These are phyloP conservation scores for Hebeloma cylindrosporum DNA, from an alignment of 768 basidiomycete genomes.

Conservation along the genomic window DNA sequence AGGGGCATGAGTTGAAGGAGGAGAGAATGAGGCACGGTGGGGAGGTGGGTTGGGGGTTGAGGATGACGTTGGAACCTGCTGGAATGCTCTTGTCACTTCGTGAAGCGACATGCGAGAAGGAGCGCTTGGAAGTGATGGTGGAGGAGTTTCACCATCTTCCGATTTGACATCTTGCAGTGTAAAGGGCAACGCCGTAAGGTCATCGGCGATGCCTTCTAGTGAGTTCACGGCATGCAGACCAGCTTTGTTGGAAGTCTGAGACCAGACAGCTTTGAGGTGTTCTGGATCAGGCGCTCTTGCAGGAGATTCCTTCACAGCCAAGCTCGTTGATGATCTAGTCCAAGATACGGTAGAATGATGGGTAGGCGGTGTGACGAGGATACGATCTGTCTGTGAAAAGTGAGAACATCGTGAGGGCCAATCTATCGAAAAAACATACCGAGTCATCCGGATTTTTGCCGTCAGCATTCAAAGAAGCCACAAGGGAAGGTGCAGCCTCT, in stretches of 20 bases:
- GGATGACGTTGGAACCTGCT: slow-evolving; percentile 72
- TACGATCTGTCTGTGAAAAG: slow-evolving; percentile 38
- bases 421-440: slow-evolving; percentile 37
- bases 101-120: slow-evolving; percentile 77
- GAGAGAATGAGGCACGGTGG: slow-evolving; percentile 47
- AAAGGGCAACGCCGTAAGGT: slow-evolving; percentile 76
- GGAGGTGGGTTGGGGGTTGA: slow-evolving; percentile 40
- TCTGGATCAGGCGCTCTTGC: slow-evolving; percentile 77
- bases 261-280: slow-evolving; percentile 84
- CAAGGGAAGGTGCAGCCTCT: slow-evolving; percentile 10
- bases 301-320: slow-evolving; percentile 66
- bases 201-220: slow-evolving; percentile 80
- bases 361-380: slow-evolving; percentile 47
- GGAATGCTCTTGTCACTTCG: slow-evolving; percentile 85
- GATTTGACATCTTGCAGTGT: slow-evolving; percentile 85
- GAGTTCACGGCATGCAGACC: slow-evolving; percentile 72
- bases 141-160: slow-evolving; percentile 81
- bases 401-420: slow-evolving; percentile 12
- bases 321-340: slow-evolving; percentile 53
- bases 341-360: slow-evolving; percentile 46
- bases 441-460: slow-evolving; percentile 54
- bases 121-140: slow-evolving; percentile 53
- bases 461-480: slow-evolving; percentile 42
- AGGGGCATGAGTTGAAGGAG: slow-evolving; percentile 47
- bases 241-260: slow-evolving; percentile 72